These are phyloP conservation scores for Dothiorella sarmentorum DNA, from an alignment of 2,329 filamentous ascomycete species.

Conservation along the genomic window DNA sequence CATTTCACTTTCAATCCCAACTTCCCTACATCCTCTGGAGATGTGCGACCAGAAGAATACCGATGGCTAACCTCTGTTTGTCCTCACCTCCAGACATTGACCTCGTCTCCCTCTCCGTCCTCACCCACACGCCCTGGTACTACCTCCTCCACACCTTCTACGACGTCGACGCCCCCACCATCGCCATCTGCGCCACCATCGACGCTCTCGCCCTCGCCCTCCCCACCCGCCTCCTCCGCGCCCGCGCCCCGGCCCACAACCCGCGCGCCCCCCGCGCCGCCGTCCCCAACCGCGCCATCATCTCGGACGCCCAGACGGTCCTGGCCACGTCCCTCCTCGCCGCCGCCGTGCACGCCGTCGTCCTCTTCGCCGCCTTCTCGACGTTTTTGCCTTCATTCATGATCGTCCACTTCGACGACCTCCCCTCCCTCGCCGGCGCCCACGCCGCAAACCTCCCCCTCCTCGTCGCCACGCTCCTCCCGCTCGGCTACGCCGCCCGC, in stretches of 20 bases:
- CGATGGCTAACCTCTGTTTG: conserved; percentile 12
- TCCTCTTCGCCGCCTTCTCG: conserved; percentile 65
- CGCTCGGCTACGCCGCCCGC: conserved; percentile 68
- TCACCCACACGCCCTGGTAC: conserved; percentile 72
- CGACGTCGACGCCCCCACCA: conserved; percentile 59
- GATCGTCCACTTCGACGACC: conserved; percentile 69
- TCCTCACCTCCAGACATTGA: conserved; percentile 39
- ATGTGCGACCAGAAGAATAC: no score
- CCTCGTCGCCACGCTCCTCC: conserved; percentile 55
- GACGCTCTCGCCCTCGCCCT: conserved; percentile 66
- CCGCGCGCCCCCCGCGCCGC: conserved; percentile 41
- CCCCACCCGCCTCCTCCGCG: conserved; percentile 73
- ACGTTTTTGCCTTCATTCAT: conserved; percentile 69
- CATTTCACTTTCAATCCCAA: no score
- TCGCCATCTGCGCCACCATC: conserved; percentile 61
- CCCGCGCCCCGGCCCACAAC: conserved; percentile 62
- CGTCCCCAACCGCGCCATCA: conserved; percentile 41
- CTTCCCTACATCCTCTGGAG: no score
- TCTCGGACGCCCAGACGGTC: conserved; percentile 35
- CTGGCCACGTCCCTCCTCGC: conserved; percentile 66
- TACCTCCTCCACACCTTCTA: conserved; percentile 79
- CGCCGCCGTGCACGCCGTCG: conserved; percentile 70
- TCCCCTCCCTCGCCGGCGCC: conserved; percentile 66
- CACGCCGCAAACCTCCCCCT: conserved; percentile 56
- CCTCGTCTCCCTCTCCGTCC: conserved; percentile 46